phyloP scores from a whole-genome alignment of 805 yeast genomes.

The Spathaspora sp. region DNA sequence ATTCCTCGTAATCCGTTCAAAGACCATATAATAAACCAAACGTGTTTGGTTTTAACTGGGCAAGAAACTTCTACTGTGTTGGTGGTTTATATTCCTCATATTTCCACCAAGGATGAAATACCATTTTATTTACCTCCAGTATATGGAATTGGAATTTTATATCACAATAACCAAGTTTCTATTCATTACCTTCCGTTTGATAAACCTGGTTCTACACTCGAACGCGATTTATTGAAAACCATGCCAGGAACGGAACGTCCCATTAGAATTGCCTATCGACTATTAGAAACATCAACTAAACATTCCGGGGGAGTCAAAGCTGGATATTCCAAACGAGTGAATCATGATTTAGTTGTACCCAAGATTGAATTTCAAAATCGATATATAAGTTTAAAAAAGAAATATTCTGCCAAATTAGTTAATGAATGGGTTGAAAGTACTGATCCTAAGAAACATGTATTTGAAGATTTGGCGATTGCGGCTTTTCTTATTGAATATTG shows the following conservation, averaged over 20 bases:
- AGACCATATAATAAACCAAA: slow-evolving; percentile 80
- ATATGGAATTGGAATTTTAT: slow-evolving; percentile 69
- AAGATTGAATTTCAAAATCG: slow-evolving; percentile 79
- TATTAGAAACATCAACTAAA: slow-evolving; percentile 74
- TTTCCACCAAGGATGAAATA: slow-evolving; percentile 50
- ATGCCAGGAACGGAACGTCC: slow-evolving; percentile 55
- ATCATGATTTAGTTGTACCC: slow-evolving; percentile 82
- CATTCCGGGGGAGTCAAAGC: slow-evolving; percentile 80
- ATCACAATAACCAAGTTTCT: slow-evolving; percentile 47
- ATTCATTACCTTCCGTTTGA: slow-evolving; percentile 72
- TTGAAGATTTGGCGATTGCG: slow-evolving; percentile 94
- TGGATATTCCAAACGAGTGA: slow-evolving; percentile 85
- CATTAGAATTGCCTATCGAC: slow-evolving; percentile 75
- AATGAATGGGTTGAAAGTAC: slow-evolving; percentile 91
- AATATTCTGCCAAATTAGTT: slow-evolving; percentile 70
- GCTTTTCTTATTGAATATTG: slow-evolving; percentile 89
- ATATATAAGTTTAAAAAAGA: slow-evolving; percentile 76
- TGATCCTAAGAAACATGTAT: slow-evolving; percentile 92
- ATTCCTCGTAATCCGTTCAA: slow-evolving; percentile 90
- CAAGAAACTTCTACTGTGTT: slow-evolving; percentile 43
- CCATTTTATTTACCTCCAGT: slow-evolving; percentile 93
- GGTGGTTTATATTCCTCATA: slow-evolving; percentile 78
- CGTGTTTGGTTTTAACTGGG: slow-evolving; percentile 55
- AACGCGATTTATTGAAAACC: slow-evolving; percentile 17
- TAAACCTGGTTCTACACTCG: slow-evolving; percentile 3